Conservation (phyloP, 345 rosid species). For the Angophora floribunda region DNA sequence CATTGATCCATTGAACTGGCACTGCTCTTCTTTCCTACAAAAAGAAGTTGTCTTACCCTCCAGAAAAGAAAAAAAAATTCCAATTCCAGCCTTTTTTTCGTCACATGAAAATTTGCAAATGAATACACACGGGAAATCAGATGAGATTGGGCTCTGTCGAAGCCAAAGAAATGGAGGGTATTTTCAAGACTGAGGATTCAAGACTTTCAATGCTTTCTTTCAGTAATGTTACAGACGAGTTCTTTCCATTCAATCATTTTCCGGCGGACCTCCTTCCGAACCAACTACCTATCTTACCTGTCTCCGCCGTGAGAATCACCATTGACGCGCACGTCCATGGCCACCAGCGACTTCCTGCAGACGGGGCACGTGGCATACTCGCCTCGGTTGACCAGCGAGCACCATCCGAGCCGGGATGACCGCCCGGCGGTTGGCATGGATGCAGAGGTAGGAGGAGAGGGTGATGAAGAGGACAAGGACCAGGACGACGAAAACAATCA, state of each 20-base stretch:
- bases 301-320: neutral
- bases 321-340: neutral
- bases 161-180: neutral
- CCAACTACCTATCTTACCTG: neutral
- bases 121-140: neutral
- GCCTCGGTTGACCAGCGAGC: too few relatives aligned
- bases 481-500: too few relatives aligned
- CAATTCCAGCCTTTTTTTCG: too few relatives aligned
- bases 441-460: too few relatives aligned
- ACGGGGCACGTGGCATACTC: slow-evolving; percentile 1
- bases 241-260: neutral
- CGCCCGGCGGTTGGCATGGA: too few relatives aligned
- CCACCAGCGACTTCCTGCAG: neutral
- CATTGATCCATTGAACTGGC: neutral
- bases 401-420: too few relatives aligned
- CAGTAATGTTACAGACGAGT: neutral
- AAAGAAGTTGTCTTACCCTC: neutral
- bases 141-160: neutral
- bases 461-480: too few relatives aligned
- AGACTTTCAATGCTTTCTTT: neutral
- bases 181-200: neutral
- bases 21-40: too few relatives aligned
- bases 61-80: too few relatives aligned
- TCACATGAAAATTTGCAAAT: too few relatives aligned
- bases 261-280: too few relatives aligned